A percentile compares a stretch with the other conserved stretches of the same genome.
Conservation (phyloP, 495 filamentous ascomycete genomes). For the Filosporella fistucella region DNA sequence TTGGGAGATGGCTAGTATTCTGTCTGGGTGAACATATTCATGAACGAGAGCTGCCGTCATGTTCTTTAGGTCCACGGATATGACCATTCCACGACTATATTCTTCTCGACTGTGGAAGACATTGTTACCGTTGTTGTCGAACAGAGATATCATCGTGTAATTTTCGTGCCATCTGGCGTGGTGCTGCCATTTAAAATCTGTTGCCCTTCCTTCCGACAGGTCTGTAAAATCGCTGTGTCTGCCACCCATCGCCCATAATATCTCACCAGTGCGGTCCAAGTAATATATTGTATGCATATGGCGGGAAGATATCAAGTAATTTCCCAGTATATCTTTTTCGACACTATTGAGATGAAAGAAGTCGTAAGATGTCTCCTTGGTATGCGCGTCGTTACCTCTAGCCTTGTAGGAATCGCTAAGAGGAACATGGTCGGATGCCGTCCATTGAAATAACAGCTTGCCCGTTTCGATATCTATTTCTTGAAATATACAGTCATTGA, state of each 20-base stretch:
- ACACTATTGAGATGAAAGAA: constrained; percentile 65
- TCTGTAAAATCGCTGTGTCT: constrained; percentile 37
- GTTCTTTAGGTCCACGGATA: constrained; percentile 47
- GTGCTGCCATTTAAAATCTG: constrained; percentile 57
- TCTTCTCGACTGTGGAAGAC: constrained; percentile 53
- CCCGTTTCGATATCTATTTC: constrained; percentile 43
- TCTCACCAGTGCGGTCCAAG: constrained; percentile 51
- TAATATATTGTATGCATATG: constrained; percentile 55
- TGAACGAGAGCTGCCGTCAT: constrained; percentile 44
- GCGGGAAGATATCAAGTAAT: constrained; percentile 57
- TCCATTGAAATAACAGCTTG: constrained; percentile 36
- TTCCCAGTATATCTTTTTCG: constrained; percentile 51
- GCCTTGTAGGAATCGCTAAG: neutral
- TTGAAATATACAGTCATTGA: constrained; percentile 17
- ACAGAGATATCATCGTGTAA: constrained; percentile 45
- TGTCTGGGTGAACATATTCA: constrained; percentile 37
- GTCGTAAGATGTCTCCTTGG: constrained; percentile 43
- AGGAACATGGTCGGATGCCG: constrained; percentile 30
- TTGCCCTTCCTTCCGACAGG: constrained; percentile 3
- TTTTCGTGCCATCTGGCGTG: constrained; percentile 53
- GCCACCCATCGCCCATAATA: constrained; percentile 55
- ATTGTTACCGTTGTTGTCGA: constrained; percentile 49
- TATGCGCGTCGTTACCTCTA: constrained; percentile 5
- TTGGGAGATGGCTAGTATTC: constrained; percentile 52
- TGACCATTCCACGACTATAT: constrained; percentile 51